phyloP scores from a whole-genome alignment of 1,139 yeast species.

The Magnusiomyces tetraspermus region DNA sequence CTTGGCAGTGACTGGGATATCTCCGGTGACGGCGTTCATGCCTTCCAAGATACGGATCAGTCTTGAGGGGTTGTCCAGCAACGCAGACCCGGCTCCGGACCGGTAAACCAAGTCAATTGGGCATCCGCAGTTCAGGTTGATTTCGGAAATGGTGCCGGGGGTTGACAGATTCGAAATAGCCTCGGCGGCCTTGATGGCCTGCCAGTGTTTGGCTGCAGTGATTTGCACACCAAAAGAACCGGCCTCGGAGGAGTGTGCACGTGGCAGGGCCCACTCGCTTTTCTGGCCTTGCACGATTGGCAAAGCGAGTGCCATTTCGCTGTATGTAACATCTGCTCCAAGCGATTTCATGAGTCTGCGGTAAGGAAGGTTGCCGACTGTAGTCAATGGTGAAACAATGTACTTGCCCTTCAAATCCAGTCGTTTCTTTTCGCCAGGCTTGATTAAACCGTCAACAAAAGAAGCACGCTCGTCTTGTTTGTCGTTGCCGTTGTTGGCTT shows the following conservation, averaged over 20 bases:
- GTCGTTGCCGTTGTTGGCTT: too few species aligned
- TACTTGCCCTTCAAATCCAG: conserved; percentile 63
- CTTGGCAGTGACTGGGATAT: conserved; percentile 84
- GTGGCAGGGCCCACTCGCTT: conserved; percentile 95
- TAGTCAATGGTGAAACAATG: conserved; percentile 89
- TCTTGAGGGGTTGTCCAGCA: conserved; percentile 82
- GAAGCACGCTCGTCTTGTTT: conserved; percentile 39
- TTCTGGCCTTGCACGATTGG: conserved; percentile 85
- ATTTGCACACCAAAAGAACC: conserved; percentile 93
- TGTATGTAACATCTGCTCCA: conserved; percentile 89
- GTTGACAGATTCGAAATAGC: conserved; percentile 48
- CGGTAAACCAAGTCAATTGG: conserved; percentile 88
- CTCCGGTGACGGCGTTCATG: conserved; percentile 83
- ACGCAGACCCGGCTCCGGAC: conserved; percentile 93
- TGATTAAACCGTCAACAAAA: conserved; percentile 69
- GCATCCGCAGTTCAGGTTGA: conserved; percentile 92
- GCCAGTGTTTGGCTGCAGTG: conserved; percentile 89
- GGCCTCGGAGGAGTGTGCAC: conserved; percentile 71
- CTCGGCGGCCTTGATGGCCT: conserved; percentile 86
- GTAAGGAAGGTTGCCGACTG: conserved; percentile 94
- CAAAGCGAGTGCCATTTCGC: conserved; percentile 87
- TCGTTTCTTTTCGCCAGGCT: conserved; percentile 69
- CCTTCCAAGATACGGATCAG: conserved; percentile 70
- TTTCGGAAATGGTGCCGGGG: conserved; percentile 53
- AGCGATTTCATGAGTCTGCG: conserved; percentile 83